phyloP scores from a whole-genome alignment of 805 yeast genomes.

The Cyberlindnera galapagoensis region DNA sequence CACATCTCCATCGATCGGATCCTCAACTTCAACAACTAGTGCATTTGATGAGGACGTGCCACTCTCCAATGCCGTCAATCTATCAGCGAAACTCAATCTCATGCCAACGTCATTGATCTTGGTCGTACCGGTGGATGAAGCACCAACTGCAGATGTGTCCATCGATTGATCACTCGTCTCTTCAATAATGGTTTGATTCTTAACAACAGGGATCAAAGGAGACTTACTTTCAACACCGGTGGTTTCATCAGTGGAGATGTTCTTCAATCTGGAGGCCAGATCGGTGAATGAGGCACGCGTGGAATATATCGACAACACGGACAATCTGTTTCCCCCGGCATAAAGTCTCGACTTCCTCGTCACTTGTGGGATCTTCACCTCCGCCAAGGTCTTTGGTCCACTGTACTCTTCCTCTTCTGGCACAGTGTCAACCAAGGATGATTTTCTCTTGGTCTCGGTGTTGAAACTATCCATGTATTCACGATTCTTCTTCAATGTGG shows the following conservation, averaged over 20 bases:
- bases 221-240: no score
- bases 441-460: neutral
- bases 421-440: conserved; percentile 3
- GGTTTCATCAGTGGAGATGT: no score
- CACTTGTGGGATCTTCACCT: conserved; percentile 63
- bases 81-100: conserved; percentile 34
- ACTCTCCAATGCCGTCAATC: conserved; percentile 25
- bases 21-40: conserved; percentile 8
- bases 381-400: conserved; percentile 49
- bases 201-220: no score
- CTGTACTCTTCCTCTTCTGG: conserved; percentile 7
- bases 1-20: conserved; percentile 1
- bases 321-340: conserved; percentile 55
- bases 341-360: conserved; percentile 61
- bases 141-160: no score
- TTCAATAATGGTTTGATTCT: no score
- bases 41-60: conserved; percentile 1
- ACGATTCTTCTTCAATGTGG: conserved; percentile 11
- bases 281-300: conserved; percentile 60
- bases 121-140: no score
- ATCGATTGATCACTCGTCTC: no score
- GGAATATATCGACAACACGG: conserved; percentile 67
- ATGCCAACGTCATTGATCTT: no score
- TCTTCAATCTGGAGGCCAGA: conserved; percentile 38
- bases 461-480: conserved; percentile 4